These are phyloP conservation scores for Leccinum ambiguum DNA, from an alignment of 1,284 basidiomycete species.

Conservation along the genomic window DNA sequence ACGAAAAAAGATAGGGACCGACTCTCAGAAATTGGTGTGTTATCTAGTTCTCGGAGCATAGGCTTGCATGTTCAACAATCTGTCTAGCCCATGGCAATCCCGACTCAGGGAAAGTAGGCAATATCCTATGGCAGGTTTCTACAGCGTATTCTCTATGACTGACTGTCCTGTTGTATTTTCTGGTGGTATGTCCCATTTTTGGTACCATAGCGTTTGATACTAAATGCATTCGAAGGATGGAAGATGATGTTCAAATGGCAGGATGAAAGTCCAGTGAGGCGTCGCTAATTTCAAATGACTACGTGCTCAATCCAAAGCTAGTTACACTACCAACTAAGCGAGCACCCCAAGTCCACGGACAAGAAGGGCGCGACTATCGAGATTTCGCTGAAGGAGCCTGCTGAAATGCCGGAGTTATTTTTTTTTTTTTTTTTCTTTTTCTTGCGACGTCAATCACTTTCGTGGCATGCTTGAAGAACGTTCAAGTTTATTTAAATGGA, in stretches of 20 bases:
- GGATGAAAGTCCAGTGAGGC: neutral
- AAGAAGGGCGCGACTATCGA: constrained; percentile 76
- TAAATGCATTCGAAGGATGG: neutral
- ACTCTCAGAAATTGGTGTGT: too few relatives aligned
- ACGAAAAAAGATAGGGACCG: too few relatives aligned
- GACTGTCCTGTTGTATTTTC: too few relatives aligned
- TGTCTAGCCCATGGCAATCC: too few relatives aligned
- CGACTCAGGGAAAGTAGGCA: too few relatives aligned
- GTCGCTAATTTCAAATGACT: neutral
- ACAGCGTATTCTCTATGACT: too few relatives aligned
- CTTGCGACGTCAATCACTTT: constrained; percentile 92
- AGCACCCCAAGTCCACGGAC: too few relatives aligned
- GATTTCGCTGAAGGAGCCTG: constrained; percentile 76
- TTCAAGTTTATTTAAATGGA: constrained; percentile 79
- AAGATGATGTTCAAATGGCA: neutral
- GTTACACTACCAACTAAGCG: constrained; percentile 37
- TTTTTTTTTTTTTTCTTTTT: constrained; percentile 54
- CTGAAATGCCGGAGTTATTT: constrained; percentile 81
- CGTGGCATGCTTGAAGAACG: constrained; percentile 75
- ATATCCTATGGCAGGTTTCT: too few relatives aligned
- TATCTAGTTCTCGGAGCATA: too few relatives aligned
- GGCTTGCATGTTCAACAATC: too few relatives aligned
- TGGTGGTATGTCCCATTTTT: too few relatives aligned
- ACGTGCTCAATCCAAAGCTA: neutral
- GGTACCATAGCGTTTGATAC: too few relatives aligned